Evolutionary conservation across 2,329 filamentous ascomycete species (phyloP), one percentile per base, ranked within the genome.

Genomic region (Lachnellula willkommii): DNA sequence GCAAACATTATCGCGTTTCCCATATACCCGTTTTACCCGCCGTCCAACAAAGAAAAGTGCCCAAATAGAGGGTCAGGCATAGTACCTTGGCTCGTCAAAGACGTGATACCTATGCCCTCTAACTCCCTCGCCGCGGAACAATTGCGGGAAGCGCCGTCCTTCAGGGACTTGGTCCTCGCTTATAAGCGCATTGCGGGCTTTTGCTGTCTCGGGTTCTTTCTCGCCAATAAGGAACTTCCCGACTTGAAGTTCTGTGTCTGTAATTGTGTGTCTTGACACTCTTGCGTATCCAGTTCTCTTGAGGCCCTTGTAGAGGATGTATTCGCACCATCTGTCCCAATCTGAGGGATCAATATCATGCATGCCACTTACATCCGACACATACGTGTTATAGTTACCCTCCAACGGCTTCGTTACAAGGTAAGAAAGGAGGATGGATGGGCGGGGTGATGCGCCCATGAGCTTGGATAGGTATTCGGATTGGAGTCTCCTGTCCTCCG

Each of bases 271-370:
- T 65, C 94, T 81, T 66, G 88, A 93, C 52, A 99, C 87, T 53
- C 94, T 79, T 4, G 94, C 94, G 70, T 99, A 99, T 1, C 90
- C 93, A 0, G 88, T 87, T 59, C 93, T 82, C 73, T 85, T 87
- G 60, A 99, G 74, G 12, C 85, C 85, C 78, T 96, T 96, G 79
- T 90, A 99, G 26, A 99, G 76, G 63, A 99, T 96, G 73, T 99
- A 99, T 76, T 99, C 93, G 76, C 94, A 99, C 94, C 94, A 99
- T 54, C 94, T 80, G 72, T 99, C 94, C 91, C 91, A 96, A 71
- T 99, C 94, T 3, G 79, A 85, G 0, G 86, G 82, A 68, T 99
- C 94, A 50, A 99, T 94, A 68, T 99, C 94, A 67, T 89, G 85
- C 94, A 99, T 99, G 9, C 91, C 90, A 56, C 89, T 95, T 56